Evolutionary conservation across 441 rosid species (phyloP), one percentile per base, ranked within the genome.

Genomic region (Biscutella laevigata): DNA sequence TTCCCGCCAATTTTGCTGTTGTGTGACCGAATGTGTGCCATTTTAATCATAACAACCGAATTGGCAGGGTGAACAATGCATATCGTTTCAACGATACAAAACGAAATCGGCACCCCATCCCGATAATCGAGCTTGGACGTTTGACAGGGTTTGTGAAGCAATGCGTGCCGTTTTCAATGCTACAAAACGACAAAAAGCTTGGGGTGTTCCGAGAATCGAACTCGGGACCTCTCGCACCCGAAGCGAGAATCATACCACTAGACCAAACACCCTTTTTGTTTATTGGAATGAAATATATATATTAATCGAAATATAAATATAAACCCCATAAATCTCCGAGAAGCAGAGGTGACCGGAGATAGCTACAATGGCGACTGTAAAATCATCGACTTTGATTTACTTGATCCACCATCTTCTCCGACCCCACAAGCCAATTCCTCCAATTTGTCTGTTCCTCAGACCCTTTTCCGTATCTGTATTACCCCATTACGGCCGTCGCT

Each of bases 141-240:
- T n/a, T n/a, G n/a, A n/a, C n/a, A n/a, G n/a, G n/a, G n/a, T n/a
- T n/a, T n/a, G n/a, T n/a, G n/a, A n/a, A n/a, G 4, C 0, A 12
- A 13, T 35, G 10, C 7, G 7, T 26, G 28, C 6, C 6, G 27
- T 4, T 25, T 3, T 25, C 0, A 41, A 22, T 9, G 14, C 2
- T 8, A n/a, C 5, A 40, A 40, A 40, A 9, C 12, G n/a, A 27
- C n/a, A n/a, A n/a, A n/a, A n/a, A n/a, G n/a, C n/a, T n/a, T n/a
- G 78, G 83, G 86, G 81, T 45, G 71, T 81, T 78, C 73, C 77
- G 80, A 77, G 74, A 77, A 72, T 77, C 77, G 86, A 77, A 77
- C 86, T 79, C 80, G 71, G 73, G 77, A 72, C 80, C 77, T 79
- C 84, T 80, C 79, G 79, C 77, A 72, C 82, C 84, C 78, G 39